phyloP scores from a whole-genome alignment of 768 basidiomycete species.

The Mycena filopes region DNA sequence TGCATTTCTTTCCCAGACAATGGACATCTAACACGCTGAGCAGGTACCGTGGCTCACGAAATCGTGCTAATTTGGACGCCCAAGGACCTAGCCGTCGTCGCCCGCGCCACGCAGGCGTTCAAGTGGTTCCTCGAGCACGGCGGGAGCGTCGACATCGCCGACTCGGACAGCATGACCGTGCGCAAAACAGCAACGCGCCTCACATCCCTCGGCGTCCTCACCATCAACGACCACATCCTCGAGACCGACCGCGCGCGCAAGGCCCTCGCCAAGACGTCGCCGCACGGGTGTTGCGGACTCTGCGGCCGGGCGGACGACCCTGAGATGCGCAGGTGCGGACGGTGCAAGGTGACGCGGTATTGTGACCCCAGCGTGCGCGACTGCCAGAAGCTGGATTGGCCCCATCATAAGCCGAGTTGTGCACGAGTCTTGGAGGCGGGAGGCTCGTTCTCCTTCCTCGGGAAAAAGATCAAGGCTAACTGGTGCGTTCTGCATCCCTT shows the following conservation, averaged over 20 bases:
- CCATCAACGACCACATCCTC: slow-evolving; percentile 36
- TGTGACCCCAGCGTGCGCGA: slow-evolving; percentile 42
- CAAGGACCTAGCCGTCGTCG: slow-evolving; percentile 33
- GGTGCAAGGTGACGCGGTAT: slow-evolving; percentile 49
- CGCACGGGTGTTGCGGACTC: slow-evolving; percentile 44
- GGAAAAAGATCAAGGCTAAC: slow-evolving; percentile 4
- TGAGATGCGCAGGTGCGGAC: slow-evolving; percentile 43
- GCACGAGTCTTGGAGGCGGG: background rate
- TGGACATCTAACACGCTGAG: background rate
- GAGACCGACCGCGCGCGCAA: slow-evolving; percentile 46
- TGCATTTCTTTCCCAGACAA: background rate
- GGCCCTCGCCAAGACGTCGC: slow-evolving; percentile 28
- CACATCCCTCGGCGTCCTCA: slow-evolving; percentile 15
- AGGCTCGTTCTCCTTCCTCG: slow-evolving; percentile 5
- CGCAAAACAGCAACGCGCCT: slow-evolving; percentile 35
- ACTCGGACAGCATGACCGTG: slow-evolving; percentile 49
- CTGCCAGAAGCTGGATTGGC: slow-evolving; percentile 55
- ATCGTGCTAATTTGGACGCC: slow-evolving; percentile 44
- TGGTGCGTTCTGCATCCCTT: too few species aligned
- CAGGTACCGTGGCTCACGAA: slow-evolving; percentile 49
- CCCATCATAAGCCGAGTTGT: slow-evolving; percentile 50
- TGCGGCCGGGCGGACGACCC: slow-evolving; percentile 45
- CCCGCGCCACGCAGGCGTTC: slow-evolving; percentile 41
- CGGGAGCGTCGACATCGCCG: slow-evolving; percentile 53
- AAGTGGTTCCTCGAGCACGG: slow-evolving; percentile 54